Evolutionary conservation across 176 grass and related monocot genomes (phyloP).

Genomic region (Zoysia pacifica): DNA sequence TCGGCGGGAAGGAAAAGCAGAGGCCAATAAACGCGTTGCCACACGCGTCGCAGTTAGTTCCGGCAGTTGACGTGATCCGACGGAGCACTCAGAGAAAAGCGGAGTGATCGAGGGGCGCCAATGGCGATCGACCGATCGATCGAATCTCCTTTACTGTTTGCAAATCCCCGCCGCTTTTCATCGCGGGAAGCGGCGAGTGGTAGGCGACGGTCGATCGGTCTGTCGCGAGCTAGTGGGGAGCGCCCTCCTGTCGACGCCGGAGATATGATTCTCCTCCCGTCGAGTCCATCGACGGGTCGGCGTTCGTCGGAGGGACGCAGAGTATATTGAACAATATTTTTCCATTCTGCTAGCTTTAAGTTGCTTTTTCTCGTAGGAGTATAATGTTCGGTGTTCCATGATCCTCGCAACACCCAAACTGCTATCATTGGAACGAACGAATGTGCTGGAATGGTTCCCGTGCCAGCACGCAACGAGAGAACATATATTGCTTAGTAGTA

Average conservation of each 20-base stretch:
- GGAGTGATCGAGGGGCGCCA: not conserved
- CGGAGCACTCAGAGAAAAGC: not conserved
- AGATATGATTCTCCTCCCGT: too few relatives aligned
- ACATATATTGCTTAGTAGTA: too few relatives aligned
- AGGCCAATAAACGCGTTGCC: too few relatives aligned
- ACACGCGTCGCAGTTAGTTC: not conserved
- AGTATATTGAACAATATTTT: too few relatives aligned
- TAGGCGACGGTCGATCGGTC: conserved; percentile 15
- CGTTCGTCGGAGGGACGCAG: too few relatives aligned
- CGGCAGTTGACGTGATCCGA: conserved; percentile 7
- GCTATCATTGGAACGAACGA: not conserved
- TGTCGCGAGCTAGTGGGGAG: too few relatives aligned
- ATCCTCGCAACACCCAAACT: conserved; percentile 5
- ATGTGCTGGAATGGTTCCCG: not conserved
- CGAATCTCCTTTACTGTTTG: conserved; percentile 31
- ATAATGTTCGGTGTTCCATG: conserved; percentile 36
- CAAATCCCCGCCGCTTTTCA: not conserved
- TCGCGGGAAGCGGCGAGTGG: conserved; percentile 48
- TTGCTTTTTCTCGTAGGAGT: too few relatives aligned
- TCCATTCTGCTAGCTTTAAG: too few relatives aligned
- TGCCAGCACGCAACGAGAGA: not conserved
- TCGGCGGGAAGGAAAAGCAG: too few relatives aligned
- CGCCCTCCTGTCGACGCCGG: too few relatives aligned
- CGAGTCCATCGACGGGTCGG: too few relatives aligned
- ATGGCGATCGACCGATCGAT: not conserved